phyloP scores from a whole-genome alignment of 2,329 filamentous ascomycete species.

The Cladosporium sp. region DNA sequence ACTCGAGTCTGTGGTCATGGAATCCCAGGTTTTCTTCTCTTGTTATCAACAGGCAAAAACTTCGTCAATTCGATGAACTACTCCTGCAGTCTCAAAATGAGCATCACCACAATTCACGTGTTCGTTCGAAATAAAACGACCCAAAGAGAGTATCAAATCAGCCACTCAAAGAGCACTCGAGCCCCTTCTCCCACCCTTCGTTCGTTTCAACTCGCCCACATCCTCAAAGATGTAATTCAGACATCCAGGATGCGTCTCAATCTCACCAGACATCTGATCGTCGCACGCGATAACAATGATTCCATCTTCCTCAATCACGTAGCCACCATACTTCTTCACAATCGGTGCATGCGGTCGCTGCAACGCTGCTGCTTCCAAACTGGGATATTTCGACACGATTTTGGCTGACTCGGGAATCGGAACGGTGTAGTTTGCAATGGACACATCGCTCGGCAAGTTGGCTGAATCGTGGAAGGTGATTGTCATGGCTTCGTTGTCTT shows the following conservation, averaged over 20 bases:
- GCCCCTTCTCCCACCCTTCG: no score
- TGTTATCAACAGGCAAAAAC: no score
- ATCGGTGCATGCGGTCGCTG: background rate
- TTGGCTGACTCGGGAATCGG: background rate
- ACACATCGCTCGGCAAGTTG: background rate
- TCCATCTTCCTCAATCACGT: no score
- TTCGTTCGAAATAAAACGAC: no score
- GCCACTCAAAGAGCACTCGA: no score
- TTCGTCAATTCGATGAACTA: no score
- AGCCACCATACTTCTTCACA: background rate
- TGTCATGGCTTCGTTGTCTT: background rate
- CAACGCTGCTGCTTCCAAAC: background rate
- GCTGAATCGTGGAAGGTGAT: background rate
- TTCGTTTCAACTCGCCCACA: background rate
- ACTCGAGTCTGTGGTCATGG: no score
- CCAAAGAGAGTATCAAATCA: no score
- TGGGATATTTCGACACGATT: background rate
- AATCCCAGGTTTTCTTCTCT: no score
- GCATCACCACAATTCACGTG: no score
- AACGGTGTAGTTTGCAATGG: background rate
- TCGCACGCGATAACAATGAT: background rate
- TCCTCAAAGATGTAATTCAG: background rate
- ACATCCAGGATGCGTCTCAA: background rate
- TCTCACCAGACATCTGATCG: background rate
- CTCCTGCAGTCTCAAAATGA: no score